These are phyloP conservation scores for Rhododendron simsii DNA, from an alignment of 148 eudicot species.

Conservation along the genomic window DNA sequence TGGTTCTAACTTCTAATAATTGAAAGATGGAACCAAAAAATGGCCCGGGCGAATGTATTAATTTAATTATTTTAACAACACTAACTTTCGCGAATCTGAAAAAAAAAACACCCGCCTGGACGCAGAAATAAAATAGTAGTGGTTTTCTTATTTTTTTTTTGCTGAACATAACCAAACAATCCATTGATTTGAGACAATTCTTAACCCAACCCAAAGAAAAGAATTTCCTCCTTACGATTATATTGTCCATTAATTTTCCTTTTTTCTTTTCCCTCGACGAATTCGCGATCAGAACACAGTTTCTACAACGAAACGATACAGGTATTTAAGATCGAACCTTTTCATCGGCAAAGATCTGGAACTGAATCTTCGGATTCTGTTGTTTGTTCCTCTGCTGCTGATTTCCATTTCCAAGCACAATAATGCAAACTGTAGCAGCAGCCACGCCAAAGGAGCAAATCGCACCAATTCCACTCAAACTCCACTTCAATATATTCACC, in stretches of 20 bases:
- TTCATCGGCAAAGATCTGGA: slow-evolving; percentile 58
- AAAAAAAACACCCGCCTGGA: background rate
- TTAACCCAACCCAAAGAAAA: background rate
- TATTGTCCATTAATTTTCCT: background rate
- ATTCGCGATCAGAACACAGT: background rate
- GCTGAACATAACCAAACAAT: background rate
- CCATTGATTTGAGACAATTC: background rate
- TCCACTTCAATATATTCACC: slow-evolving; percentile 58
- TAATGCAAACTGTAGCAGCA: slow-evolving; percentile 65
- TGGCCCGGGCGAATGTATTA: too few species aligned
- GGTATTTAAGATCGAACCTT: slow-evolving; percentile 40
- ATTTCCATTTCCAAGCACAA: slow-evolving; percentile 40
- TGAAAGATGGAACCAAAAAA: background rate
- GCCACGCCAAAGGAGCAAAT: slow-evolving; percentile 74
- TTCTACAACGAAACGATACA: background rate
- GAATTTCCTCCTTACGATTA: background rate
- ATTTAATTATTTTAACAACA: too few species aligned
- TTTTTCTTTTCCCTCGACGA: background rate
- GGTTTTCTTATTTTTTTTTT: too few species aligned
- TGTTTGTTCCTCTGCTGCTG: slow-evolving; percentile 27
- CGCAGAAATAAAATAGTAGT: background rate
- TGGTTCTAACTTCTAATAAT: background rate
- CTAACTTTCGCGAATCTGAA: too few species aligned
- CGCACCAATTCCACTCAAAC: slow-evolving; percentile 70
- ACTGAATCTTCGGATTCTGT: slow-evolving; percentile 45